Percentiles rank a stretch among this genome's conserved stretches.
These are phyloP conservation scores for Colletotrichum sp. DNA, from an alignment of 2,329 filamentous ascomycete species.

Conservation along the genomic window DNA sequence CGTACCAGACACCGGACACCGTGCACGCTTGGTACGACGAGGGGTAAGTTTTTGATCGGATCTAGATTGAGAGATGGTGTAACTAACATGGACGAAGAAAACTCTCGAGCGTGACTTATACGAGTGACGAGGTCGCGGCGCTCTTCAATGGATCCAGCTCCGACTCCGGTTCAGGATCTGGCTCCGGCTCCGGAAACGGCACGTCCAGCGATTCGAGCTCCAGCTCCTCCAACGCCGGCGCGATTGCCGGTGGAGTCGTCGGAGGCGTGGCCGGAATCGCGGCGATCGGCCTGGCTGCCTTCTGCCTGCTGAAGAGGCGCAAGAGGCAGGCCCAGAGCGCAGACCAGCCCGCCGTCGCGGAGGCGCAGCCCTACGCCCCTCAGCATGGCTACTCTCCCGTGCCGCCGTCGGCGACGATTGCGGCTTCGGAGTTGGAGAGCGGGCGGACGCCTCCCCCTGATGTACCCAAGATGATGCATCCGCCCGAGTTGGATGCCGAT, in stretches of 20 bases:
- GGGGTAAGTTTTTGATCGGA: slow-evolving; percentile 14
- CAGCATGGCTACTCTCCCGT: slow-evolving; percentile 1
- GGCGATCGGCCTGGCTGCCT: slow-evolving; percentile 42
- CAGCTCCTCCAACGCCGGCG: slow-evolving; percentile 34
- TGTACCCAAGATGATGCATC: slow-evolving; percentile 1
- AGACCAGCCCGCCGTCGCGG: slow-evolving; percentile 2
- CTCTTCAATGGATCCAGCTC: slow-evolving; percentile 4
- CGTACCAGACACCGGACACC: slow-evolving; percentile 9
- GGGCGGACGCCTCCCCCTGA: neutral
- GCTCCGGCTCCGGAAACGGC: slow-evolving; percentile 28
- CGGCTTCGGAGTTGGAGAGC: slow-evolving; percentile 9
- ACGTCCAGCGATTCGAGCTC: neutral
- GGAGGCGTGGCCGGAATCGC: slow-evolving; percentile 47
- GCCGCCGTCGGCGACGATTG: neutral
- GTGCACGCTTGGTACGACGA: slow-evolving; percentile 17
- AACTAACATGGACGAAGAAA: neutral
- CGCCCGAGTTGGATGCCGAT: slow-evolving; percentile 6
- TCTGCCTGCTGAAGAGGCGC: slow-evolving; percentile 43
- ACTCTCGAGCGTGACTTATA: slow-evolving; percentile 4
- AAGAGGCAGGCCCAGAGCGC: slow-evolving; percentile 29
- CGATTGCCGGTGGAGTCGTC: slow-evolving; percentile 51
- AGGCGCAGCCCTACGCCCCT: neutral
- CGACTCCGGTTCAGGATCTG: slow-evolving; percentile 28
- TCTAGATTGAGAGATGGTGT: neutral
- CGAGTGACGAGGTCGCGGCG: neutral